Conservation (phyloP, 352 stramenopile genomes). For the Blastocystis sp. region DNA sequence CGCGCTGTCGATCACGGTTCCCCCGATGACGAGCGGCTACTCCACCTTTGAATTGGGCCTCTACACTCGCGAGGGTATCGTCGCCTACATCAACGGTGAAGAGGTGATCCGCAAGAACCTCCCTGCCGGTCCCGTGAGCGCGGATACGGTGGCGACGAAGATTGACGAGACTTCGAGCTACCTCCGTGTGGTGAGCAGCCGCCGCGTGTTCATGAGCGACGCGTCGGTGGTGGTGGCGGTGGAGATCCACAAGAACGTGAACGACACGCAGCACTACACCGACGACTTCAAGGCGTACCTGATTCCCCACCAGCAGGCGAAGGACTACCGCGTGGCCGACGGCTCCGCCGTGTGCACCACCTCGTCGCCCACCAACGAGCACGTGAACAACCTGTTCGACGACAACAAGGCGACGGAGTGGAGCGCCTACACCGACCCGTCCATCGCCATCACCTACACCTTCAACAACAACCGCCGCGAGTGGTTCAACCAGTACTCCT, state of each 20-base stretch:
- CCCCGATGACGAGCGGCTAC: conserved; percentile 40
- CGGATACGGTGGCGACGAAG: neutral
- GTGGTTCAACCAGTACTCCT: conserved; percentile 67
- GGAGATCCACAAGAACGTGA: conserved; percentile 55
- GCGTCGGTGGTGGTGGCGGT: conserved; percentile 48
- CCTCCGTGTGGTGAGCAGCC: conserved; percentile 38
- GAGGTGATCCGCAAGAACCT: conserved; percentile 68
- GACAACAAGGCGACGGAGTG: conserved; percentile 56
- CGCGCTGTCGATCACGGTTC: conserved; percentile 52
- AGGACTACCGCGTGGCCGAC: conserved; percentile 40
- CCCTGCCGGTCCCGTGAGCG: conserved; percentile 26
- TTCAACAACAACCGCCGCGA: conserved; percentile 63
- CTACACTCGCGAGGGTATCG: conserved; percentile 47
- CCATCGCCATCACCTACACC: conserved; percentile 40
- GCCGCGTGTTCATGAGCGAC: conserved; percentile 21
- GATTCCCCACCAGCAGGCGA: conserved; percentile 28
- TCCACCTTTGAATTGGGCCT: conserved; percentile 53
- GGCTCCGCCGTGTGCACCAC: conserved; percentile 6
- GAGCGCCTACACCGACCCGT: neutral
- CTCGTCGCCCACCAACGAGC: conserved; percentile 8
- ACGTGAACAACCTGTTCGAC: conserved; percentile 68
- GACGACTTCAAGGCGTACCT: conserved; percentile 69
- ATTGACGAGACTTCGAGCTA: conserved; percentile 35
- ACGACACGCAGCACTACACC: neutral
- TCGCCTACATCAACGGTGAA: conserved; percentile 62